phyloP scores from a whole-genome alignment of 2,329 filamentous ascomycete genomes.

The Stachybotrys chartarum region DNA sequence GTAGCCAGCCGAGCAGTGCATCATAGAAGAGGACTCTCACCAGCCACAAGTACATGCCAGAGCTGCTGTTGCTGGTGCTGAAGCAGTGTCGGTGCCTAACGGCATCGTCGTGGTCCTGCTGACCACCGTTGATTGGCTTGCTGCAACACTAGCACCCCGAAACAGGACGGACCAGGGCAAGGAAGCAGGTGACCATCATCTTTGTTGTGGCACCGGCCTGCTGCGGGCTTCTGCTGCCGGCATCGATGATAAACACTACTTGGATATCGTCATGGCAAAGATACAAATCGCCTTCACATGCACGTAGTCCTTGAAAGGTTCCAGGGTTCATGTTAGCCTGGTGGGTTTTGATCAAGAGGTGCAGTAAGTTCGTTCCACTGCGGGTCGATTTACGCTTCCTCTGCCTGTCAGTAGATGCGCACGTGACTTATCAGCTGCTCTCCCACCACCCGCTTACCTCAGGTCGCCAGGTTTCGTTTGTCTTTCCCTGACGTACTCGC shows the following conservation, averaged over 20 bases:
- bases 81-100: background rate
- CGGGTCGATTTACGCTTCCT: background rate
- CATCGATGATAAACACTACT: background rate
- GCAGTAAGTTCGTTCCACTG: background rate
- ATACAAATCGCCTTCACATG: background rate
- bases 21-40: too few relatives aligned
- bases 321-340: background rate
- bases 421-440: constrained; percentile 21
- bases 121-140: background rate
- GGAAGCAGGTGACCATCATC: background rate
- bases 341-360: background rate
- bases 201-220: too few relatives aligned
- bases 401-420: background rate
- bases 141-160: background rate
- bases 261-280: background rate
- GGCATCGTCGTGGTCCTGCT: background rate
- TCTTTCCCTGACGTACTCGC: constrained; percentile 27
- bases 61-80: too few relatives aligned
- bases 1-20: too few relatives aligned
- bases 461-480: constrained; percentile 17
- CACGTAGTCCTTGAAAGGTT: too few relatives aligned
- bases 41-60: too few relatives aligned
- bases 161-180: background rate
- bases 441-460: constrained; percentile 10
- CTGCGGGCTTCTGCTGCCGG: too few relatives aligned